These are phyloP conservation scores for Fennellomyces sp. DNA, from an alignment of 371 early-diverging fungal genomes.

Conservation along the genomic window DNA sequence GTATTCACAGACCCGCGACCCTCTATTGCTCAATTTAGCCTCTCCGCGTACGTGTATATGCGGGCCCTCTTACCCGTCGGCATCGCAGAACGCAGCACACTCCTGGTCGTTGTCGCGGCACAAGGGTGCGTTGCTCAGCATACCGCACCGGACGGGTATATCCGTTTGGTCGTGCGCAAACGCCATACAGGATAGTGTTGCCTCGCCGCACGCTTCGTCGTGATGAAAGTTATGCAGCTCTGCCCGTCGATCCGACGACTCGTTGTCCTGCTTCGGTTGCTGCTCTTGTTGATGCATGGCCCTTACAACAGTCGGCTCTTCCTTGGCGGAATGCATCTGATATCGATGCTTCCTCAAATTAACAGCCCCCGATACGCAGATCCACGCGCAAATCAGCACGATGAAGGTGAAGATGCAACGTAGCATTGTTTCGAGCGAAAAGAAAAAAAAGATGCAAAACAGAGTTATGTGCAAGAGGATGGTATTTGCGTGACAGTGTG, in stretches of 20 bases:
- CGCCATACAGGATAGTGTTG: constrained; percentile 9
- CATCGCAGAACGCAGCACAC: constrained; percentile 18
- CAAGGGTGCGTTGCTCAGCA: constrained; percentile 9
- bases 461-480: no score
- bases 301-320: not conserved
- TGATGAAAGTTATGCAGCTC: not conserved
- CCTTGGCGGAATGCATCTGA: not conserved
- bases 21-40: no score
- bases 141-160: constrained; percentile 14
- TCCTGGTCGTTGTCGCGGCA: not conserved
- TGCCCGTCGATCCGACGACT: not conserved
- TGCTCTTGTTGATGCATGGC: constrained; percentile 4
- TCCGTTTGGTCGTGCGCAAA: constrained; percentile 6
- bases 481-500: no score
- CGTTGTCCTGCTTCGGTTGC: not conserved
- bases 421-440: not conserved
- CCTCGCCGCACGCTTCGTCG: constrained; percentile 9
- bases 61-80: constrained; percentile 19
- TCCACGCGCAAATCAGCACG: not conserved
- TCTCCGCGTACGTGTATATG: no score
- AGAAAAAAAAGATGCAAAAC: no score
- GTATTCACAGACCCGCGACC: constrained; percentile 10
- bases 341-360: constrained; percentile 7
- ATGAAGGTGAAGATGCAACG: not conserved
- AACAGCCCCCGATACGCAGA: not conserved